A percentile compares a stretch with the other conserved stretches of the same genome.
These are phyloP conservation scores for Neurospora sp. DNA, from an alignment of 495 filamentous ascomycete genomes.

Conservation along the genomic window DNA sequence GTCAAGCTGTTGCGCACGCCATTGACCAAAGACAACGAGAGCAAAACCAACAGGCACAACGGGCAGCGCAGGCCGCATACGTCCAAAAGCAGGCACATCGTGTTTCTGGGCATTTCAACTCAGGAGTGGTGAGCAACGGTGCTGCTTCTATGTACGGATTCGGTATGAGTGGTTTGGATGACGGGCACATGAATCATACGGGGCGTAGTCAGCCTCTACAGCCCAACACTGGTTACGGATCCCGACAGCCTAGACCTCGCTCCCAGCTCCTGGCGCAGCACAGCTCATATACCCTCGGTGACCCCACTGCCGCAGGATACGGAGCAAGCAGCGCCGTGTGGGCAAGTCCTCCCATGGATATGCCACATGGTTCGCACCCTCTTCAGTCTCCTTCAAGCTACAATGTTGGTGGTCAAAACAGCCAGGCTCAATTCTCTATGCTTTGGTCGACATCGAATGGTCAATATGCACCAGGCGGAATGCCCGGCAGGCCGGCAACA, in stretches of 20 bases:
- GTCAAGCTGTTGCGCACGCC: conserved; percentile 68
- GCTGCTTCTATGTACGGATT: conserved; percentile 23
- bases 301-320: conserved; percentile 2
- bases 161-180: conserved; percentile 6
- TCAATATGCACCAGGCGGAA: conserved; percentile 17
- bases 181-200: background rate
- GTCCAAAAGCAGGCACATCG: conserved; percentile 28
- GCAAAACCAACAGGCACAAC: conserved; percentile 33
- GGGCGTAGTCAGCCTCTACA: conserved; percentile 6
- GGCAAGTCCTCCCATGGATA: conserved; percentile 14
- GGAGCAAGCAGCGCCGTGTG: conserved; percentile 3
- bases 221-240: conserved; percentile 1
- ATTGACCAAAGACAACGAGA: conserved; percentile 65
- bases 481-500: conserved; percentile 16
- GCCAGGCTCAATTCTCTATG: conserved; percentile 17
- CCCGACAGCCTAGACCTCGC: conserved; percentile 4
- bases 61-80: conserved; percentile 20
- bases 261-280: conserved; percentile 14
- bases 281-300: conserved; percentile 3
- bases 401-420: conserved; percentile 18
- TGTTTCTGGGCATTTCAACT: conserved; percentile 12
- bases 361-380: conserved; percentile 5
- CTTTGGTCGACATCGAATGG: conserved; percentile 21
- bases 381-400: conserved; percentile 11
- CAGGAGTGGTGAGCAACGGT: conserved; percentile 7